Evolutionary conservation across 1,284 basidiomycete genomes (phyloP).

Genomic region (Moesziomyces sp.): DNA sequence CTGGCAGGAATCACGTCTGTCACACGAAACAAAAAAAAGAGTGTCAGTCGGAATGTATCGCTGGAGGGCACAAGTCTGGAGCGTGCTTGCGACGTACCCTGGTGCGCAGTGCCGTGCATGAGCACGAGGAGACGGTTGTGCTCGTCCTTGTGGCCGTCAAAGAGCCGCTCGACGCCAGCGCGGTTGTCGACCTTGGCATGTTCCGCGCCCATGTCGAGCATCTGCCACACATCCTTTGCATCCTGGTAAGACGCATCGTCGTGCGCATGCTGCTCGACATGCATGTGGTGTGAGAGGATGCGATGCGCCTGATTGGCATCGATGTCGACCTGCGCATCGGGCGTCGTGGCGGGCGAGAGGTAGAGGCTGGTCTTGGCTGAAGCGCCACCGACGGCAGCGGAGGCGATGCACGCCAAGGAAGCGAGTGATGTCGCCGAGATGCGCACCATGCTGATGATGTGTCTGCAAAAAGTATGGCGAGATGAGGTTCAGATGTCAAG

Average conservation of each 20-base stretch:
- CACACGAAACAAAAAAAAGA: neutral
- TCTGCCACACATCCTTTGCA: slow-evolving; percentile 30
- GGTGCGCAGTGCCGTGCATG: slow-evolving; percentile 38
- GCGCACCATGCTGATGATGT: slow-evolving; percentile 22
- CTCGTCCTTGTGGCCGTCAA: slow-evolving; percentile 33
- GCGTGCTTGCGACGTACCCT: slow-evolving; percentile 14
- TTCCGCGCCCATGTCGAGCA: slow-evolving; percentile 9
- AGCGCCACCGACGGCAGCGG: slow-evolving; percentile 8
- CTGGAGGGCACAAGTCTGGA: neutral
- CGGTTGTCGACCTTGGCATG: slow-evolving; percentile 26
- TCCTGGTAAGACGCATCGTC: slow-evolving; percentile 8
- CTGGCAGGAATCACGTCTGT: slow-evolving; percentile 38
- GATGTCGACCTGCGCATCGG: slow-evolving; percentile 25
- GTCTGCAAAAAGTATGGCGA: neutral
- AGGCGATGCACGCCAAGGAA: slow-evolving; percentile 22
- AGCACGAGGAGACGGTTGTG: slow-evolving; percentile 46
- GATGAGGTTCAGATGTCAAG: too few species aligned
- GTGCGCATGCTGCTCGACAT: neutral
- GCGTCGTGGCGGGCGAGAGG: slow-evolving; percentile 33
- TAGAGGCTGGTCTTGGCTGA: slow-evolving; percentile 42
- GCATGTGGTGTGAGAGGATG: slow-evolving; percentile 43
- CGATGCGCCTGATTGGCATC: slow-evolving; percentile 35
- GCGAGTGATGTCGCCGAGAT: slow-evolving; percentile 11
- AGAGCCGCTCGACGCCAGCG: slow-evolving; percentile 36
- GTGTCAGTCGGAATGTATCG: neutral